Conservation (phyloP, 2,329 filamentous ascomycete species). For the Aspergillus costaricaensis region DNA sequence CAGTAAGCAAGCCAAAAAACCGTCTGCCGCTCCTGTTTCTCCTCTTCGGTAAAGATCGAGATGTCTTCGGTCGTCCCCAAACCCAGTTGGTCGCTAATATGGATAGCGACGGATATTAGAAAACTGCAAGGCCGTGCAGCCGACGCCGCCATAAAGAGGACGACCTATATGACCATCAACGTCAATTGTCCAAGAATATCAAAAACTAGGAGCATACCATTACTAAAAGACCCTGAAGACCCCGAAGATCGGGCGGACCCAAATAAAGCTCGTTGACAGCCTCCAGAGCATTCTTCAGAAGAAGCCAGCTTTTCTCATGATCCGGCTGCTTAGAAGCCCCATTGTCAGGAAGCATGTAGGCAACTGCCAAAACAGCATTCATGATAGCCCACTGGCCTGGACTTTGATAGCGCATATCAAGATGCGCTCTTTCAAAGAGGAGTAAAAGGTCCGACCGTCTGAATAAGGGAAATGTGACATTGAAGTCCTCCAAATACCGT, state of each 20-base stretch:
- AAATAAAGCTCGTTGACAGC: slow-evolving; percentile 17
- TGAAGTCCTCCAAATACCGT: slow-evolving; percentile 17
- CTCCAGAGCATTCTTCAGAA: slow-evolving; percentile 20
- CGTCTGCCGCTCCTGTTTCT: slow-evolving; percentile 12
- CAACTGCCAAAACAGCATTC: slow-evolving; percentile 20
- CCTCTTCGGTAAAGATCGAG: slow-evolving; percentile 2
- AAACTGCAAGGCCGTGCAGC: slow-evolving; percentile 18
- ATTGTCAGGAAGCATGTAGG: slow-evolving; percentile 11
- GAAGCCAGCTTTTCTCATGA: slow-evolving; percentile 19
- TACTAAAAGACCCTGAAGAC: slow-evolving; percentile 18
- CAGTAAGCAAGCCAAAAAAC: slow-evolving; percentile 23
- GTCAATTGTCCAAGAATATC: too few relatives aligned
- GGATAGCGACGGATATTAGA: slow-evolving; percentile 17
- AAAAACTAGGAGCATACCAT: slow-evolving; percentile 11
- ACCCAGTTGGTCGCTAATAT: slow-evolving; percentile 17
- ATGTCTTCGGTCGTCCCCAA: slow-evolving; percentile 6
- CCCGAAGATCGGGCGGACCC: slow-evolving; percentile 17
- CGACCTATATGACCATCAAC: slow-evolving; percentile 5
- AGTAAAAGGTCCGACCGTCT: slow-evolving; percentile 12
- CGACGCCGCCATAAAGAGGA: slow-evolving; percentile 16
- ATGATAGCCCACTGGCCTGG: slow-evolving; percentile 19
- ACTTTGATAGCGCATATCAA: slow-evolving; percentile 5
- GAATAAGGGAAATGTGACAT: slow-evolving; percentile 16
- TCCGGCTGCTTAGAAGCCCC: slow-evolving; percentile 2
- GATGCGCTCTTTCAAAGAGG: slow-evolving; percentile 11